These are phyloP conservation scores for Botrytis medusae DNA, from an alignment of 2,329 filamentous ascomycete genomes.

Conservation along the genomic window DNA sequence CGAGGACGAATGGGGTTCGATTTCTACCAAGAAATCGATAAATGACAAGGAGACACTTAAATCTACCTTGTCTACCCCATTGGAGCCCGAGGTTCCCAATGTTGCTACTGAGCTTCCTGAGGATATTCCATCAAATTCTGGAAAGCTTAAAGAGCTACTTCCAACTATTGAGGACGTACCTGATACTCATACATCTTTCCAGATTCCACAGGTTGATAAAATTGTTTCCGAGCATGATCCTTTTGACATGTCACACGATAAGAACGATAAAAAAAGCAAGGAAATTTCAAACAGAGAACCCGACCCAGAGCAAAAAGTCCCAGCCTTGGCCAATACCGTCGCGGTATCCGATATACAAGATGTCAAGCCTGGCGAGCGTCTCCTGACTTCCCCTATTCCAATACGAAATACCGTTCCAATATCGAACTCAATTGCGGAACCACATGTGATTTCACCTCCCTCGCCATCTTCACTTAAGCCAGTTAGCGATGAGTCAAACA, in stretches of 20 bases:
- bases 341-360: neutral
- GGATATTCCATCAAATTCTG: conserved; percentile 15
- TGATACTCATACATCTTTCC: conserved; percentile 24
- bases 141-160: conserved; percentile 17
- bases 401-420: neutral
- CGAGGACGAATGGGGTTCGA: conserved; percentile 24
- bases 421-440: neutral
- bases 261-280: conserved; percentile 26
- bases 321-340: conserved; percentile 6
- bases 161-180: conserved; percentile 18
- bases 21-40: conserved; percentile 27
- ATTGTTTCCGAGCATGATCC: conserved; percentile 13
- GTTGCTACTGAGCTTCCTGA: conserved; percentile 20
- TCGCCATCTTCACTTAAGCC: neutral
- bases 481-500: conserved; percentile 13
- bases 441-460: neutral
- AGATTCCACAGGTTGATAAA: conserved; percentile 23
- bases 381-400: conserved; percentile 1
- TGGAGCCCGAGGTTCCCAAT: conserved; percentile 21
- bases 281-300: conserved; percentile 26
- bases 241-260: conserved; percentile 30
- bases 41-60: conserved; percentile 28
- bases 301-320: conserved; percentile 18
- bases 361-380: conserved; percentile 13
- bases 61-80: conserved; percentile 26